Conservation (phyloP, 164 flowering plant species). For the Saururus chinensis region DNA sequence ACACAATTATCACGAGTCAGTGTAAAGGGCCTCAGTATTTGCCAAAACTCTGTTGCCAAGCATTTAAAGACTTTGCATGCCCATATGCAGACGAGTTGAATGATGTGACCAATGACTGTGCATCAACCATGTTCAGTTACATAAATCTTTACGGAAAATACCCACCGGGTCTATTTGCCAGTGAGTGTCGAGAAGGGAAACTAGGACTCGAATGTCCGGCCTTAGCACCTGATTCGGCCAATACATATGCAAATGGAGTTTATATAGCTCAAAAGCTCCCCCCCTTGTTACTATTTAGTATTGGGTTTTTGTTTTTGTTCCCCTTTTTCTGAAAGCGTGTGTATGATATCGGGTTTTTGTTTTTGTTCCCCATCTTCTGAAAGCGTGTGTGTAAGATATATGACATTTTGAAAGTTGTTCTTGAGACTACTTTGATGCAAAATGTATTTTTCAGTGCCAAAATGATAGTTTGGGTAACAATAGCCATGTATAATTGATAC, state of each 20-base stretch:
- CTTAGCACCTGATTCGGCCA: background rate
- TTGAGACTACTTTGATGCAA: too few species aligned
- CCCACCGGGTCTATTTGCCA: constrained; percentile 44
- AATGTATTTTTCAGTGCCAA: too few species aligned
- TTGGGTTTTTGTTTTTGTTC: background rate
- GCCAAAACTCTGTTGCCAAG: constrained; percentile 25
- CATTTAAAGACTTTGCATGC: constrained; percentile 39
- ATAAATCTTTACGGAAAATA: constrained; percentile 25
- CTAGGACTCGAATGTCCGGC: constrained; percentile 25
- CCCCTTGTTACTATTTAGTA: background rate
- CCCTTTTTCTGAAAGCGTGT: background rate
- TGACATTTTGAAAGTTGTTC: too few species aligned
- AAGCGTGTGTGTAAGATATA: background rate
- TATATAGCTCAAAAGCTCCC: background rate
- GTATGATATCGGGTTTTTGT: background rate
- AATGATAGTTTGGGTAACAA: too few species aligned
- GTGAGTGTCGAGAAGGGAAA: constrained; percentile 20
- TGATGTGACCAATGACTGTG: constrained; percentile 34
- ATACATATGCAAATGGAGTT: constrained; percentile 5
- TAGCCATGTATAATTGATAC: too few species aligned
- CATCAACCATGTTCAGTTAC: constrained; percentile 39
- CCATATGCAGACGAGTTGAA: constrained; percentile 21
- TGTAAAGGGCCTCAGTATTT: constrained; percentile 50
- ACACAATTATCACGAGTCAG: constrained; percentile 45
- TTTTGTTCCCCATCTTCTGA: background rate